phyloP scores from a whole-genome alignment of 2,329 filamentous ascomycete genomes.

The Fusarium algeriense region DNA sequence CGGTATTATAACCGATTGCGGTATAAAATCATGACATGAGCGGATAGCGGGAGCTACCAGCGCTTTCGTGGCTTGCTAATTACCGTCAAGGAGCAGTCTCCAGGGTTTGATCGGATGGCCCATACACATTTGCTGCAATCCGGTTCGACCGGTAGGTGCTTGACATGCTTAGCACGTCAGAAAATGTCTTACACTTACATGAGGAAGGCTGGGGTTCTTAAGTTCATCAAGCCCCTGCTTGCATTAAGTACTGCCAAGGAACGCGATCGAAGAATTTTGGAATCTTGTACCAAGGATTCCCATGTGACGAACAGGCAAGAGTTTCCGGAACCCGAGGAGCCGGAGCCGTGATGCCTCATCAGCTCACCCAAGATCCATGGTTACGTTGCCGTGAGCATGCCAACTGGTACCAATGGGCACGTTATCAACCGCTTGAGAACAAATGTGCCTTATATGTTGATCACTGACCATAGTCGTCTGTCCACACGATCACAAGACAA shows the following conservation, averaged over 20 bases:
- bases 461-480: constrained; percentile 3
- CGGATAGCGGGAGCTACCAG: constrained; percentile 29
- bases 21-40: constrained; percentile 31
- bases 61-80: constrained; percentile 38
- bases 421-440: neutral
- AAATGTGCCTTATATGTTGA: neutral
- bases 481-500: constrained; percentile 17
- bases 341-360: constrained; percentile 5
- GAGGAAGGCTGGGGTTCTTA: constrained; percentile 1
- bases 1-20: constrained; percentile 24
- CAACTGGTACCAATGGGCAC: neutral
- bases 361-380: constrained; percentile 7
- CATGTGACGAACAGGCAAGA: constrained; percentile 25
- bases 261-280: constrained; percentile 12
- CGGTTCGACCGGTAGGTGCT: constrained; percentile 35
- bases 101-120: constrained; percentile 29
- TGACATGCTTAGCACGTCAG: constrained; percentile 19
- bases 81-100: constrained; percentile 29
- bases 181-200: constrained; percentile 21
- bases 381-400: neutral
- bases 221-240: constrained; percentile 20
- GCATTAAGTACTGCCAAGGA: constrained; percentile 3
- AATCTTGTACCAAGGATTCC: constrained; percentile 31
- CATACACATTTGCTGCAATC: constrained; percentile 19
- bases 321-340: constrained; percentile 15